A percentile compares a stretch with the other conserved stretches of the same genome.
Evolutionary conservation across 1,284 basidiomycete genomes (phyloP).

Genomic region (Fomitopsis betulina): DNA sequence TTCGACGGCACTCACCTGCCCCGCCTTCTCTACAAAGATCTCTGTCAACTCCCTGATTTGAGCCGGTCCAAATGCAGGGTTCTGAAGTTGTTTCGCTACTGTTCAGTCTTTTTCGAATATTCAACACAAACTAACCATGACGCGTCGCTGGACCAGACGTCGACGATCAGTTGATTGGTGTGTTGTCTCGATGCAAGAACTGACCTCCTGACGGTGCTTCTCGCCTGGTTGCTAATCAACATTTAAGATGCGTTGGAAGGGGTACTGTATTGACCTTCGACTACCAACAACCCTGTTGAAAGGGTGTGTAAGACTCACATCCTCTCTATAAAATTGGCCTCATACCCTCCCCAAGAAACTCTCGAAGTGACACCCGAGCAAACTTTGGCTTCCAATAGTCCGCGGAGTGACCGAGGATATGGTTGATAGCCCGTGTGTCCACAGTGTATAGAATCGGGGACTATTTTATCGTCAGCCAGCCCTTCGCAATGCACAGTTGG

Average conservation of each 20-base stretch:
- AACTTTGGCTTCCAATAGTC: conserved; percentile 30
- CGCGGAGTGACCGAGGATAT: conserved; percentile 32
- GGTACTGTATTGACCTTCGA: conserved; percentile 1
- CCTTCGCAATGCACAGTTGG: not conserved
- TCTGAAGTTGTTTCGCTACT: conserved; percentile 26
- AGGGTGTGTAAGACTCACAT: not conserved
- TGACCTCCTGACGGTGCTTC: conserved; percentile 5
- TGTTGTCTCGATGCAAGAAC: not conserved
- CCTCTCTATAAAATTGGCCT: not conserved
- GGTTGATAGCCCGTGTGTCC: conserved; percentile 33
- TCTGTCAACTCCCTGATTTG: conserved; percentile 52
- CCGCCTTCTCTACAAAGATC: conserved; percentile 50
- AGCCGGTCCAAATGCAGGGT: conserved; percentile 53
- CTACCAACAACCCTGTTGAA: conserved; percentile 2
- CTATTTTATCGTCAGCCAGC: conserved; percentile 21
- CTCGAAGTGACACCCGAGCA: conserved; percentile 16
- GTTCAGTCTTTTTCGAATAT: not conserved
- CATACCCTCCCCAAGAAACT: conserved; percentile 28
- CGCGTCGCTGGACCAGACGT: conserved; percentile 20
- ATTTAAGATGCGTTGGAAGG: not conserved
- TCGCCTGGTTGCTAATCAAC: not conserved
- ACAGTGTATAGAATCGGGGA: conserved; percentile 35
- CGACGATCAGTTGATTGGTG: not conserved
- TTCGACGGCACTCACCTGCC: conserved; percentile 32
- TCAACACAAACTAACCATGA: conserved; percentile 26